A percentile compares a stretch with the other conserved stretches of the same genome.
These are phyloP conservation scores for Nemania sp. DNA, from an alignment of 2,329 filamentous ascomycete species.

Conservation along the genomic window DNA sequence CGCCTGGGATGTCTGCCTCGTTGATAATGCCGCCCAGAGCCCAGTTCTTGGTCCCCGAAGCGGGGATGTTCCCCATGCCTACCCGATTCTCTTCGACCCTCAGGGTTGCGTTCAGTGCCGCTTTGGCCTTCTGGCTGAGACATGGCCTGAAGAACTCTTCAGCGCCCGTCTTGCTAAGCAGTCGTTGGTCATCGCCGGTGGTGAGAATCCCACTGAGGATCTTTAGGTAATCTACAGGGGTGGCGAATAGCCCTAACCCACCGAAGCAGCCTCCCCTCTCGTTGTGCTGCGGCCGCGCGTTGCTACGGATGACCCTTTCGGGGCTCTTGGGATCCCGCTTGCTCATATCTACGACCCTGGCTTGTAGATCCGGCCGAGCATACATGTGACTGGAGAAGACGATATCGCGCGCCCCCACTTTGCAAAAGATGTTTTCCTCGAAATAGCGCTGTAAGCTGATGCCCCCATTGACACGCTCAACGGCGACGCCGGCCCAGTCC, in stretches of 20 bases:
- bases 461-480: slow-evolving; percentile 27
- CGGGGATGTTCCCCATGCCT: slow-evolving; percentile 29
- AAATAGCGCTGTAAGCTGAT: slow-evolving; percentile 26
- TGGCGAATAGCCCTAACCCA: slow-evolving; percentile 28
- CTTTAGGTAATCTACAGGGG: slow-evolving; percentile 27
- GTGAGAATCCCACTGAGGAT: slow-evolving; percentile 26
- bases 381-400: slow-evolving; percentile 28
- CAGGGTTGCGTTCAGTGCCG: slow-evolving; percentile 19
- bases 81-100: slow-evolving; percentile 19
- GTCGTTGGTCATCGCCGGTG: slow-evolving; percentile 17
- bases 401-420: slow-evolving; percentile 24
- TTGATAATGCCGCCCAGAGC: slow-evolving; percentile 30
- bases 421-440: slow-evolving; percentile 28
- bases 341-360: slow-evolving; percentile 28
- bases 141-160: slow-evolving; percentile 32
- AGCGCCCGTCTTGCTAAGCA: slow-evolving; percentile 15
- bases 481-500: slow-evolving; percentile 47
- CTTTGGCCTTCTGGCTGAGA: slow-evolving; percentile 24
- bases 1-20: slow-evolving; percentile 29
- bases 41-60: slow-evolving; percentile 24
- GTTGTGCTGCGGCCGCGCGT: slow-evolving; percentile 26
- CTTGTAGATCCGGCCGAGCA: slow-evolving; percentile 25
- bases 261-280: slow-evolving; percentile 30
- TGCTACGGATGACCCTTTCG: slow-evolving; percentile 20
- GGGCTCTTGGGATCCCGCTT: slow-evolving; percentile 28